Conservation (phyloP, 257 asterid species). For the Sherardia arvensis region DNA sequence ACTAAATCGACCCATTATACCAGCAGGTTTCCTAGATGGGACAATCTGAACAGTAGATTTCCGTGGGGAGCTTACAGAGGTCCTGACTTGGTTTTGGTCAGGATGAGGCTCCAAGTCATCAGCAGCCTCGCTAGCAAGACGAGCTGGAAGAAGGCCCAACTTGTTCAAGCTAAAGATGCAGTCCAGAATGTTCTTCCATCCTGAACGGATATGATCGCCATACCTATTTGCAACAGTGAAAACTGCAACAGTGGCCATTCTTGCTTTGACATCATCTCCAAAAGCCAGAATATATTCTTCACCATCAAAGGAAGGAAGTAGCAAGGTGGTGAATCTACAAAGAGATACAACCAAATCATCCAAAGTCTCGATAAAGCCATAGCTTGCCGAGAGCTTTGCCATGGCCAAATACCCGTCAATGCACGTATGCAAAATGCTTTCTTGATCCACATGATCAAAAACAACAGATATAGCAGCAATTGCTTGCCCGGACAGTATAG, state of each 20-base stretch:
- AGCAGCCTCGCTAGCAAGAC: conserved; percentile 73
- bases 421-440: conserved; percentile 53
- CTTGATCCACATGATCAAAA: conserved; percentile 77
- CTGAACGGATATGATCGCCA: conserved; percentile 71
- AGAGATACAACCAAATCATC: conserved; percentile 85
- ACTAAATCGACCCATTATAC: conserved; percentile 83
- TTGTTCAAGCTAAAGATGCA: conserved; percentile 81
- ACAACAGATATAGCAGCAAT: conserved; percentile 89
- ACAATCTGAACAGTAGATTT: conserved; percentile 16
- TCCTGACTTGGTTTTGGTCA: conserved; percentile 35
- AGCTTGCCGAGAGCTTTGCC: conserved; percentile 66
- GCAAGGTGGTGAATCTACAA: conserved; percentile 72
- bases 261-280: conserved; percentile 72
- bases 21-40: conserved; percentile 66
- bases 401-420: conserved; percentile 76
- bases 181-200: conserved; percentile 90
- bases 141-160: conserved; percentile 81
- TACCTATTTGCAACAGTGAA: conserved; percentile 74
- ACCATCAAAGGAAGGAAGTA: conserved; percentile 48
- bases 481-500: conserved; percentile 71
- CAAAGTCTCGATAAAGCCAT: conserved; percentile 54
- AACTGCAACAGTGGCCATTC: conserved; percentile 73
- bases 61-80: conserved; percentile 30
- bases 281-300: conserved; percentile 63
- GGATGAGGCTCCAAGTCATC: conserved; percentile 51